phyloP scores from a whole-genome alignment of 306 rosid genomes.

The Argentina anserina region DNA sequence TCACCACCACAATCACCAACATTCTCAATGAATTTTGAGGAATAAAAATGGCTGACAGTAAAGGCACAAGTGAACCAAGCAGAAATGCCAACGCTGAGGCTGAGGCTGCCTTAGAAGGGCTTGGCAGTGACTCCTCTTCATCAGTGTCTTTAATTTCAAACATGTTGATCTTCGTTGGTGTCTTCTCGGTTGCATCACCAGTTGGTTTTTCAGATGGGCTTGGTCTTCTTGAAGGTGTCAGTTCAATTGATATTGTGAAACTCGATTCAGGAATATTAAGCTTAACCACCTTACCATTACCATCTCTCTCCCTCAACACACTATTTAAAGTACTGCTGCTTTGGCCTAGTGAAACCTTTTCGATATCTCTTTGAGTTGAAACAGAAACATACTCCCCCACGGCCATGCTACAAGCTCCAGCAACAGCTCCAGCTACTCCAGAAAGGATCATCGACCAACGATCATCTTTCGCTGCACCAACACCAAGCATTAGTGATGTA shows the following conservation, averaged over 20 bases:
- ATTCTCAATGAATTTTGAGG: neutral
- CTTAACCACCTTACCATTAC: neutral
- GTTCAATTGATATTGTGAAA: neutral
- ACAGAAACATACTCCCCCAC: slow-evolving; percentile 29
- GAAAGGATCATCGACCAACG: slow-evolving; percentile 16
- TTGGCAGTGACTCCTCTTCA: slow-evolving; percentile 15
- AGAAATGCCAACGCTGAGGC: slow-evolving; percentile 27
- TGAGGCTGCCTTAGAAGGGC: slow-evolving; percentile 23
- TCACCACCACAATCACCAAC: slow-evolving; percentile 7
- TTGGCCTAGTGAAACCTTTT: slow-evolving; percentile 2
- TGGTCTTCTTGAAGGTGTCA: slow-evolving; percentile 7
- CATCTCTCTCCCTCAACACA: neutral
- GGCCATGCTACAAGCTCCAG: slow-evolving; percentile 33
- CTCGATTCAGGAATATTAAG: neutral
- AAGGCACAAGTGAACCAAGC: slow-evolving; percentile 24
- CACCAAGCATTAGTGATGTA: slow-evolving; percentile 20
- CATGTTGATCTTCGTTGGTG: neutral
- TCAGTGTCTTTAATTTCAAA: neutral
- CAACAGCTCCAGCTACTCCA: slow-evolving; percentile 21
- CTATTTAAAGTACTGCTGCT: neutral
- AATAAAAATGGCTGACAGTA: slow-evolving; percentile 5
- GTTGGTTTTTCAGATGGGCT: slow-evolving; percentile 1
- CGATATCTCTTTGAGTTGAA: slow-evolving; percentile 29
- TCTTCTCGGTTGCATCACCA: neutral
- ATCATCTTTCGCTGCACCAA: slow-evolving; percentile 14